Evolutionary conservation across 768 basidiomycete genomes (phyloP).

Genomic region (Termitomyces titanicus): DNA sequence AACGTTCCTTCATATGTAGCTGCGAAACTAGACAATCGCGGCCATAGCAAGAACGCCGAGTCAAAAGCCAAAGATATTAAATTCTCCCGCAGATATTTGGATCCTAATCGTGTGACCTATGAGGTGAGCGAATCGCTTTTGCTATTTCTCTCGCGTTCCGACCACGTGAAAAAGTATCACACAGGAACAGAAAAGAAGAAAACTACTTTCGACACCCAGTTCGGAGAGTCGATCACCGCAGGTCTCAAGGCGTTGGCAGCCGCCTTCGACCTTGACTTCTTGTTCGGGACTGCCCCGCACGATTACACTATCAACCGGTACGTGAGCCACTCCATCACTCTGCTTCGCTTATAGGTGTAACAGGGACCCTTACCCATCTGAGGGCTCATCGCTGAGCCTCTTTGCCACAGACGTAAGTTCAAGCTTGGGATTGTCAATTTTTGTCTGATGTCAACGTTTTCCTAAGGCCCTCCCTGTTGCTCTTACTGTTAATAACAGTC

Average conservation of each 20-base stretch:
- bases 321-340: slow-evolving; percentile 13
- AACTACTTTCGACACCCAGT: slow-evolving; percentile 56
- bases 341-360: neutral
- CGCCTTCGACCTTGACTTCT: slow-evolving; percentile 57
- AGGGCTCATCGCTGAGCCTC: slow-evolving; percentile 55
- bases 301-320: slow-evolving; percentile 69
- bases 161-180: slow-evolving; percentile 43
- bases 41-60: neutral
- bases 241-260: slow-evolving; percentile 53
- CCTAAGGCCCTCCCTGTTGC: slow-evolving; percentile 50
- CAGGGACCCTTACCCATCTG: slow-evolving; percentile 62
- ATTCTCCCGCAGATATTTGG: slow-evolving; percentile 72
- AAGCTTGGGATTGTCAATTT: neutral
- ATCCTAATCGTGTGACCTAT: slow-evolving; percentile 75
- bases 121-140: slow-evolving; percentile 37
- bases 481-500: slow-evolving; percentile 60
- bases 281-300: slow-evolving; percentile 73
- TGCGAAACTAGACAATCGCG: slow-evolving; percentile 35
- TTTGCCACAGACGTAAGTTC: slow-evolving; percentile 43
- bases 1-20: slow-evolving; percentile 24
- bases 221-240: slow-evolving; percentile 50
- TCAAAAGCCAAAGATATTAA: slow-evolving; percentile 45
- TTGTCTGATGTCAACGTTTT: neutral
- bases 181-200: slow-evolving; percentile 42
- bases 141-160: neutral